These are phyloP conservation scores for Ceratobasidium sp. DNA, from an alignment of 1,284 basidiomycete species.

Conservation along the genomic window DNA sequence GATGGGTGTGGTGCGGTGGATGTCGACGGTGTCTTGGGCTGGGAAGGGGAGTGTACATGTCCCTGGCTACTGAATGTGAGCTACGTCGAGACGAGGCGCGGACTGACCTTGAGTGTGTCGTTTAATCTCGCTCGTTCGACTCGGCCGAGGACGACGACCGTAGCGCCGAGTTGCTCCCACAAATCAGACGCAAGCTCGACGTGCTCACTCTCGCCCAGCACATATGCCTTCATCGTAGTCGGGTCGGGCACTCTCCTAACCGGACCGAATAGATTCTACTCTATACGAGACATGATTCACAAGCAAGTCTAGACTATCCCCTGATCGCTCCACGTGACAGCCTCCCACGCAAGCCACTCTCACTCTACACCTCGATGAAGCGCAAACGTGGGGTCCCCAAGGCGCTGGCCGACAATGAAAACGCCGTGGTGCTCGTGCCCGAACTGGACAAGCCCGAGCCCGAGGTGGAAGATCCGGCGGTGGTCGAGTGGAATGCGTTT, in stretches of 20 bases:
- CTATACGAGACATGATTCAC: neutral
- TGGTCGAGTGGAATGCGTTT: slow-evolving; percentile 51
- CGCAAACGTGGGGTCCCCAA: slow-evolving; percentile 29
- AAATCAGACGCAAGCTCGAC: slow-evolving; percentile 5
- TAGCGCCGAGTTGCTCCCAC: neutral
- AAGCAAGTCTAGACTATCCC: neutral
- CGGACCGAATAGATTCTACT: neutral
- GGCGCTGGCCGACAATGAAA: slow-evolving; percentile 7
- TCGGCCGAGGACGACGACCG: slow-evolving; percentile 2
- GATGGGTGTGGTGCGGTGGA: slow-evolving; percentile 4
- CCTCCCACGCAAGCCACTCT: neutral
- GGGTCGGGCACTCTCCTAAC: neutral
- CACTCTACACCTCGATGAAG: slow-evolving; percentile 26
- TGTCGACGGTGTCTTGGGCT: neutral
- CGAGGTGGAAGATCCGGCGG: slow-evolving; percentile 29
- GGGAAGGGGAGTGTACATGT: slow-evolving; percentile 1
- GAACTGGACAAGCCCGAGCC: slow-evolving; percentile 9
- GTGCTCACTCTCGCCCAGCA: neutral
- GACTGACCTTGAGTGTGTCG: slow-evolving; percentile 17
- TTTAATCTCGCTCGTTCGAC: slow-evolving; percentile 5
- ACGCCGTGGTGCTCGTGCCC: slow-evolving; percentile 10
- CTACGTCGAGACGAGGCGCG: neutral
- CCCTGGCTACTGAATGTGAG: slow-evolving; percentile 2
- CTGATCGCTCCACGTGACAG: slow-evolving; percentile 1
- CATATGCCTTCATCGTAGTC: slow-evolving; percentile 6